phyloP scores from a whole-genome alignment of 2,329 filamentous ascomycete genomes.

The Mycocentrospora acerina region DNA sequence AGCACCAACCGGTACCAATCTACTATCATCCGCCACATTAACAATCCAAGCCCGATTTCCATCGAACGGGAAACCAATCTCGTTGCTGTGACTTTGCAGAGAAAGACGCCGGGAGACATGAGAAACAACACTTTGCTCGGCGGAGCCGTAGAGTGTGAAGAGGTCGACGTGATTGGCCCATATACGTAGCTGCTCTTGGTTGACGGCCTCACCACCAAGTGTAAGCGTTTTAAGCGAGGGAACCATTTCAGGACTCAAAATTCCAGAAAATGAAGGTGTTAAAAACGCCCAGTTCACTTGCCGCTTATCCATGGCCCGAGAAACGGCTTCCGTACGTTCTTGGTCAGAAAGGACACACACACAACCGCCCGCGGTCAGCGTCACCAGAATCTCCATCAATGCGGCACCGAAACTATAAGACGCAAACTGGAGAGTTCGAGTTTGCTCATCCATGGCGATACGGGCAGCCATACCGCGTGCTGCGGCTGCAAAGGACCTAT shows the following conservation, averaged over 20 bases:
- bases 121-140: not conserved
- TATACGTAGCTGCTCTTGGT: not conserved
- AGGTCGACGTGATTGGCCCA: not conserved
- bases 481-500: not conserved
- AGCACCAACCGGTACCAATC: slow-evolving; percentile 15
- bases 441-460: not conserved
- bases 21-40: slow-evolving; percentile 15
- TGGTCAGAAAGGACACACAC: not conserved
- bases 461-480: not conserved
- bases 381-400: not conserved
- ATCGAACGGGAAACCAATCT: slow-evolving; percentile 26
- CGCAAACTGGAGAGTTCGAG: not conserved
- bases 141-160: not conserved
- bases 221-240: not conserved
- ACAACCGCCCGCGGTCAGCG: not conserved
- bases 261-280: not conserved
- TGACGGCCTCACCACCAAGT: not conserved
- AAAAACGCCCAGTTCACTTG: not conserved
- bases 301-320: not conserved
- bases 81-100: too few relatives aligned
- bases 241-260: not conserved
- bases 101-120: too few relatives aligned
- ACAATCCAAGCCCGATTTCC: slow-evolving; percentile 41
- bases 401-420: not conserved
- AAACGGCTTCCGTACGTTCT: not conserved